phyloP scores from a whole-genome alignment of 306 rosid genomes.

The Castanospermum australe region DNA sequence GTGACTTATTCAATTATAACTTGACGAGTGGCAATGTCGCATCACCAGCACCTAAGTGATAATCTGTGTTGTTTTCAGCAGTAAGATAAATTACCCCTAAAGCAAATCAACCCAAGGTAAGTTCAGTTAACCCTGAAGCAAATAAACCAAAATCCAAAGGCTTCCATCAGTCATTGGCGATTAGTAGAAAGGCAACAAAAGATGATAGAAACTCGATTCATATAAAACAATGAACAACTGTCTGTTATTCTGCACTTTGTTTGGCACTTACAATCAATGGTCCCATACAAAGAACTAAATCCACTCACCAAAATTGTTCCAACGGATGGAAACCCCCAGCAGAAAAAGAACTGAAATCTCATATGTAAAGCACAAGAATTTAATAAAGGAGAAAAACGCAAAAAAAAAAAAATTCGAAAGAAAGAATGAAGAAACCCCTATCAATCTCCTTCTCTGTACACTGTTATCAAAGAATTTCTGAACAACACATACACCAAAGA shows the following conservation, averaged over 20 bases:
- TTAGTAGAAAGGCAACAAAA: not conserved
- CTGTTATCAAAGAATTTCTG: slow-evolving; percentile 36
- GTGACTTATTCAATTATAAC: not conserved
- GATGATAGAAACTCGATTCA: not conserved
- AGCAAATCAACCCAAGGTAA: too few species aligned
- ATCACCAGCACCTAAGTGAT: not conserved
- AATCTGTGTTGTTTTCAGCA: too few species aligned
- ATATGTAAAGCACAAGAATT: not conserved
- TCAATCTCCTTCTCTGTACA: slow-evolving; percentile 41
- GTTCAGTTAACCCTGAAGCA: not conserved
- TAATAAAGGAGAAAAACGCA: too few species aligned
- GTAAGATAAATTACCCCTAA: too few species aligned
- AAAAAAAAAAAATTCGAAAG: not conserved
- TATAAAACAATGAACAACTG: not conserved
- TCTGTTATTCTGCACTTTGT: not conserved
- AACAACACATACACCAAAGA: slow-evolving; percentile 32
- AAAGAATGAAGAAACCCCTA: not conserved
- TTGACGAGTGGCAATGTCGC: not conserved
- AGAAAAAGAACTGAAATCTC: not conserved
- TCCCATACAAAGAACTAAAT: not conserved
- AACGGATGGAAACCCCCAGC: slow-evolving; percentile 2
- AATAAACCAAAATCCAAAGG: not conserved
- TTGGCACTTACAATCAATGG: not conserved
- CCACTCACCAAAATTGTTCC: slow-evolving; percentile 30
- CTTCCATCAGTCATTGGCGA: not conserved